Conservation (phyloP, 2,329 filamentous ascomycete species). For the Botrytis tulipae region DNA sequence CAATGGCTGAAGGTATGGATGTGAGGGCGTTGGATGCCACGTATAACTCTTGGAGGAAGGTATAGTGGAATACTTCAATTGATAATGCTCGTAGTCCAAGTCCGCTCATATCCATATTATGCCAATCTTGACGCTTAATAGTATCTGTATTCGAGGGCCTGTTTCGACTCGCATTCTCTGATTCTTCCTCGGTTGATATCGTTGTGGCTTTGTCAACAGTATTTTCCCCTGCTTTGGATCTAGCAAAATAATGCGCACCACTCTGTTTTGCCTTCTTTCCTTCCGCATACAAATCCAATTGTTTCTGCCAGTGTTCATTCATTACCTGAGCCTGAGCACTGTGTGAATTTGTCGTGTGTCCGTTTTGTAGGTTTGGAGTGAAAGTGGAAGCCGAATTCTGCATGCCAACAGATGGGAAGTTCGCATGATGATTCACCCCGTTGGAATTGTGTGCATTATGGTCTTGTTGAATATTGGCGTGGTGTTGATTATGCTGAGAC, state of each 20-base stretch:
- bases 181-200: constrained; percentile 47
- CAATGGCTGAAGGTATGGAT: constrained; percentile 75
- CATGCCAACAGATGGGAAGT: constrained; percentile 61
- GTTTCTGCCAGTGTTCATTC: constrained; percentile 81
- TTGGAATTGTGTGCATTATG: constrained; percentile 55
- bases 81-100: constrained; percentile 86
- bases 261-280: constrained; percentile 69
- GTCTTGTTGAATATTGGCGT: constrained; percentile 58
- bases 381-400: constrained; percentile 61
- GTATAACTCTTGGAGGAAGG: constrained; percentile 87
- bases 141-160: constrained; percentile 65
- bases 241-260: constrained; percentile 65
- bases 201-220: constrained; percentile 53
- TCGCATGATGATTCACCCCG: constrained; percentile 57
- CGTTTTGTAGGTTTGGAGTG: constrained; percentile 56
- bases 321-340: constrained; percentile 52
- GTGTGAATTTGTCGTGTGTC: constrained; percentile 50
- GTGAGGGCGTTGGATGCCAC: constrained; percentile 90
- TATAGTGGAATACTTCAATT: constrained; percentile 77
- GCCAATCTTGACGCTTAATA: constrained; percentile 78
- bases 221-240: constrained; percentile 66
- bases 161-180: constrained; percentile 51
- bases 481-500: constrained; percentile 62
- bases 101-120: constrained; percentile 91
- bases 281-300: constrained; percentile 77